Evolutionary conservation across 441 rosid species (phyloP).

Genomic region (Corymbia citriodora): DNA sequence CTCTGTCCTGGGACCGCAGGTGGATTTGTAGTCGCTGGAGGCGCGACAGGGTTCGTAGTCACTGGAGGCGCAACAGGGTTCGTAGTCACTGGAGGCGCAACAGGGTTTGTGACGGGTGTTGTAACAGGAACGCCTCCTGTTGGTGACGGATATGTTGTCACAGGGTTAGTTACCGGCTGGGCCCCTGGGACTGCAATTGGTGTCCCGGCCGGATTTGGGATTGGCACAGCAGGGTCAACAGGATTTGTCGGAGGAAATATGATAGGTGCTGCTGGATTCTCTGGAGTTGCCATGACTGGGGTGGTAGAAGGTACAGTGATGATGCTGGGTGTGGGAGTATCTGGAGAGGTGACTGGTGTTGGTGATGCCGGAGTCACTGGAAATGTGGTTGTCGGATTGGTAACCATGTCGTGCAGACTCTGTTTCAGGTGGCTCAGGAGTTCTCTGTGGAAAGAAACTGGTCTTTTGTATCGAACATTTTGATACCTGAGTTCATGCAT

Average conservation of each 20-base stretch:
- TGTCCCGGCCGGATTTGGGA: conserved; percentile 32
- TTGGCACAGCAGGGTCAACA: conserved; percentile 22
- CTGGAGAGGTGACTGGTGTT: conserved; percentile 24
- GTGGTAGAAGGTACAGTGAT: conserved; percentile 42
- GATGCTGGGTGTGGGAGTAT: conserved; percentile 27
- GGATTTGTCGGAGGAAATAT: conserved; percentile 18
- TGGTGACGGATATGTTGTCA: conserved; percentile 63
- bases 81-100: conserved; percentile 33
- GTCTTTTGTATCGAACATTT: conserved; percentile 1
- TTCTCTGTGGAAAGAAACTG: conserved; percentile 22
- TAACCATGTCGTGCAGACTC: conserved; percentile 28
- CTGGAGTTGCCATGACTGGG: conserved; percentile 5
- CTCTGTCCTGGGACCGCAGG: conserved; percentile 71
- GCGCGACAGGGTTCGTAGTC: neutral
- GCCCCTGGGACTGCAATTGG: conserved; percentile 51
- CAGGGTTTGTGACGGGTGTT: conserved; percentile 22
- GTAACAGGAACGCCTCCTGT: conserved; percentile 38
- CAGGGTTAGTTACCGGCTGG: conserved; percentile 66
- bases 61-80: conserved; percentile 25
- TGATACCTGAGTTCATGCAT: conserved; percentile 7
- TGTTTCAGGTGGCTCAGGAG: conserved; percentile 18
- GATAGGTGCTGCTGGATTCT: conserved; percentile 17
- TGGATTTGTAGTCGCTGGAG: conserved; percentile 49
- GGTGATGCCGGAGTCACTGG: conserved; percentile 40
- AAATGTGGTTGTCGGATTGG: conserved; percentile 30